Conservation (phyloP, 805 yeast species). For the Schwanniomyces pseudopolymorphus region DNA sequence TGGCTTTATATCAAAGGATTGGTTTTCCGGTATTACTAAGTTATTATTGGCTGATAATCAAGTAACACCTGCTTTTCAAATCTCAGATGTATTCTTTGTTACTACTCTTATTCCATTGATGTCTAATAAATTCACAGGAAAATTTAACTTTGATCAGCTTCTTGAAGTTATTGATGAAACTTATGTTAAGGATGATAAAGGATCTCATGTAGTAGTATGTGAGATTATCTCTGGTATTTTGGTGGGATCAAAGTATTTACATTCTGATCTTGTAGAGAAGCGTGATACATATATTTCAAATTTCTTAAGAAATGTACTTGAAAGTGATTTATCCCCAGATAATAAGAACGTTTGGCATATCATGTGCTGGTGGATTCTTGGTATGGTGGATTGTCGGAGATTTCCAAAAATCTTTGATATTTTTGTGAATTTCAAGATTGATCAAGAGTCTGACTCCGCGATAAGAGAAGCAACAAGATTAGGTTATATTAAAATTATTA, state of each 20-base stretch:
- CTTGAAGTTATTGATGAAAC: constrained; percentile 47
- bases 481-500: constrained; percentile 49
- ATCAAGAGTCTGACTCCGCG: constrained; percentile 57
- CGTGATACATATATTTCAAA: constrained; percentile 48
- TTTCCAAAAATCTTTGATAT: constrained; percentile 49
- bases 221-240: constrained; percentile 71
- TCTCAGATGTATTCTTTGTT: constrained; percentile 60
- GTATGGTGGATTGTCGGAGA: constrained; percentile 67
- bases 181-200: constrained; percentile 67
- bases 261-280: constrained; percentile 23
- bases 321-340: constrained; percentile 69
- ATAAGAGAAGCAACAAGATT: constrained; percentile 63
- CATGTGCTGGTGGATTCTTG: constrained; percentile 71
- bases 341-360: constrained; percentile 72
- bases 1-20: constrained; percentile 46
- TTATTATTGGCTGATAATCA: constrained; percentile 68
- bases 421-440: constrained; percentile 48
- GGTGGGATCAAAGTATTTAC: constrained; percentile 46
- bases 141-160: constrained; percentile 51
- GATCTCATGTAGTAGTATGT: constrained; percentile 70
- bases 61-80: constrained; percentile 62
- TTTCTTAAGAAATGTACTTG: constrained; percentile 48
- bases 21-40: constrained; percentile 55
- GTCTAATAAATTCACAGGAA: constrained; percentile 42
- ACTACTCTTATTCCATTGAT: constrained; percentile 49